A percentile compares a stretch with the other conserved stretches of the same genome.
Evolutionary conservation across 2,329 filamentous ascomycete species (phyloP).

Genomic region (Aspergillus sp.): DNA sequence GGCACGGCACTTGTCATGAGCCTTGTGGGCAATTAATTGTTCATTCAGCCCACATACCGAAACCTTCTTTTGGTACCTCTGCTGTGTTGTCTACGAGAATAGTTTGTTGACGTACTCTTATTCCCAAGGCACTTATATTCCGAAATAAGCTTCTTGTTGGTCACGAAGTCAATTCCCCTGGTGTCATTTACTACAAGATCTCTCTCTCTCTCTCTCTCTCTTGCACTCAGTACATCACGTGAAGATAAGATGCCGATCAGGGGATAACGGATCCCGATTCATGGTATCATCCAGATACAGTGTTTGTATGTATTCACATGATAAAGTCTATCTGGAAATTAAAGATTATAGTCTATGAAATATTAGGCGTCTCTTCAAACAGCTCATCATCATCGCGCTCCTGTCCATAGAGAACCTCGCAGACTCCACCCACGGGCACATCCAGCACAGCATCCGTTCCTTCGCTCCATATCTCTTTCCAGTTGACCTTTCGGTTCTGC

Average conservation of each 20-base stretch:
- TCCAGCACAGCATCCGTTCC: constrained; percentile 98
- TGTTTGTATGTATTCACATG: background rate
- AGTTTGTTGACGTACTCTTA: background rate
- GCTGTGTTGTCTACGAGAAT: background rate
- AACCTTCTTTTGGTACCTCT: background rate
- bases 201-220: too few relatives aligned
- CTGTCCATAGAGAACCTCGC: constrained; percentile 86
- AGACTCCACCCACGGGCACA: constrained; percentile 90
- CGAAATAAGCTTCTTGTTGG: too few relatives aligned
- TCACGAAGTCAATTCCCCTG: background rate
- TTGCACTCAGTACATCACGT: background rate
- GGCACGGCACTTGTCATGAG: background rate
- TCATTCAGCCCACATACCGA: background rate
- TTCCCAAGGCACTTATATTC: background rate
- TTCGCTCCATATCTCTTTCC: constrained; percentile 83
- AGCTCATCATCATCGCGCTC: constrained; percentile 43
- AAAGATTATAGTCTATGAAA: background rate
- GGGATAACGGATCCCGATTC: background rate
- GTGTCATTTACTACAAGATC: too few relatives aligned
- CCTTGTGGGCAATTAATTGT: background rate
- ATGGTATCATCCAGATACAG: background rate
- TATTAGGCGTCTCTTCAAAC: constrained; percentile 14
- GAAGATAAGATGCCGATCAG: constrained; percentile 1
- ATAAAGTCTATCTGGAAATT: background rate
- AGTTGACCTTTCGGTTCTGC: constrained; percentile 59